Percentiles rank a stretch among this genome's conserved stretches.
Evolutionary conservation across 116 monocot species (phyloP).

Genomic region (Thalassia testudinum): DNA sequence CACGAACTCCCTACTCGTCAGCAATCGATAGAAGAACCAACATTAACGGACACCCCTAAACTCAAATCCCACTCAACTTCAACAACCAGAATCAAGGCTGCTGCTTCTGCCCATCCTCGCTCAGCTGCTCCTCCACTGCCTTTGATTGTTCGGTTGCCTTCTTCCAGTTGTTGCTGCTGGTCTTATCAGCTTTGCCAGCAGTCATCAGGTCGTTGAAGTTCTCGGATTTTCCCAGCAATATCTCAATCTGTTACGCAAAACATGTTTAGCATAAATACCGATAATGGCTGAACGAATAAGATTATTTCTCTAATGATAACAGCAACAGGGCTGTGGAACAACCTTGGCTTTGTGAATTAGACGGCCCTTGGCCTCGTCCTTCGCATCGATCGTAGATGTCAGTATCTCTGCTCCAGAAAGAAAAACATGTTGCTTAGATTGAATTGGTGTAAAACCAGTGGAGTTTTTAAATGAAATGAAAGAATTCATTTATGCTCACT

Average conservation of each 20-base stretch:
- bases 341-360: conserved; percentile 79
- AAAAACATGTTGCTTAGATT: not conserved
- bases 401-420: conserved; percentile 31
- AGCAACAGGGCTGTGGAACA: not conserved
- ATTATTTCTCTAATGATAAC: not conserved
- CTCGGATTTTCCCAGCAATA: conserved; percentile 42
- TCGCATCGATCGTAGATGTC: conserved; percentile 65
- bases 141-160: too few relatives aligned
- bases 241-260: conserved; percentile 37
- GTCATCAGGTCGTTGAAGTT: conserved; percentile 70
- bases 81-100: too few relatives aligned
- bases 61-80: too few relatives aligned
- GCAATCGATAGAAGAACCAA: too few relatives aligned
- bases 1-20: too few relatives aligned
- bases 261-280: not conserved
- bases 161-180: too few relatives aligned
- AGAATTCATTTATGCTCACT: conserved; percentile 3
- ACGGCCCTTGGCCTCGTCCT: conserved; percentile 48
- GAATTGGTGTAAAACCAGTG: too few relatives aligned
- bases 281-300: not conserved
- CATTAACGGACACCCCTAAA: too few relatives aligned
- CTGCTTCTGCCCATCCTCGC: too few relatives aligned
- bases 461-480: not conserved
- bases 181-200: conserved; percentile 28
- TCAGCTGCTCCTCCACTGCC: too few relatives aligned